Evolutionary conservation across 164 flowering plant species (phyloP).

Genomic region (Dillenia suffruticosa): DNA sequence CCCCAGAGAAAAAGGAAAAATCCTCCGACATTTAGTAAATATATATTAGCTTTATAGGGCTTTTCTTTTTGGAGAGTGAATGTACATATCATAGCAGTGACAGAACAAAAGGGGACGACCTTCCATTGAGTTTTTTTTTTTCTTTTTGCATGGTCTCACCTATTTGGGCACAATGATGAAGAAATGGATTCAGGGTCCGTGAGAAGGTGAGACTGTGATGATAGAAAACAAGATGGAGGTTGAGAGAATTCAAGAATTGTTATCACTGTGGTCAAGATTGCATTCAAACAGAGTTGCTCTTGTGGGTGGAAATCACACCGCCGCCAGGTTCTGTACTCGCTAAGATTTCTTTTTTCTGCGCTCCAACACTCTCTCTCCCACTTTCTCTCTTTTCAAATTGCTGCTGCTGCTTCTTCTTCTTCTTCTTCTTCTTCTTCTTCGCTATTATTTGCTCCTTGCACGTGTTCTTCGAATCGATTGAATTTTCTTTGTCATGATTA

Average conservation of each 20-base stretch:
- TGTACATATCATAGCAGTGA: no score
- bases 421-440: neutral
- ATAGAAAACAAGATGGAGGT: constrained; percentile 35
- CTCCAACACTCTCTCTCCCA: constrained; percentile 2
- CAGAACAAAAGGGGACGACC: no score
- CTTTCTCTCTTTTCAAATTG: neutral
- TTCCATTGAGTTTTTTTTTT: no score
- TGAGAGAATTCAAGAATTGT: constrained; percentile 33
- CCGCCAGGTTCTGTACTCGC: constrained; percentile 68
- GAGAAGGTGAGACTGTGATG: no score
- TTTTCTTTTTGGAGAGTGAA: no score
- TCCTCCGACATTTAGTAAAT: no score
- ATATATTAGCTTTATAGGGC: no score
- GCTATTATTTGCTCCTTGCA: neutral
- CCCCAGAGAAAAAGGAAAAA: no score
- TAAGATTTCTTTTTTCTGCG: constrained; percentile 12
- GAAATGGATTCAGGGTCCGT: no score
- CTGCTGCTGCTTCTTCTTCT: neutral
- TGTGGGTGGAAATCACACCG: constrained; percentile 78
- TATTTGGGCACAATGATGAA: no score
- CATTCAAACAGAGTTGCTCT: constrained; percentile 40
- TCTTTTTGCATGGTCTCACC: no score
- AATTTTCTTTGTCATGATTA: neutral
- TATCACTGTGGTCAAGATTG: constrained; percentile 32
- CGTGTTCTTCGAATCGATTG: no score